Evolutionary conservation across 306 rosid genomes (phyloP).

Genomic region (Amphicarpaea edgeworthii): DNA sequence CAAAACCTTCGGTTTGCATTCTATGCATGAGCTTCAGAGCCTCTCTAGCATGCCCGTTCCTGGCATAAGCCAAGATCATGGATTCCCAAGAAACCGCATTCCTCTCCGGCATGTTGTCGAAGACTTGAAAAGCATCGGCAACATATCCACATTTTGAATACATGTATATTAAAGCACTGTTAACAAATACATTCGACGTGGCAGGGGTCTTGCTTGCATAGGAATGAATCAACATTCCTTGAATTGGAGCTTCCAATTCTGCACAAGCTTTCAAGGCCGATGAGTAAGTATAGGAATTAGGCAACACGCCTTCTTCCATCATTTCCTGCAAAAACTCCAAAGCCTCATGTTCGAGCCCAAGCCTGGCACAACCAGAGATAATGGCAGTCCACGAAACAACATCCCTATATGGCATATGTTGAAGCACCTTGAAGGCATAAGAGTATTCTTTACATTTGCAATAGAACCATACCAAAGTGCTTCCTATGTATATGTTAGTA

Average conservation of each 20-base stretch:
- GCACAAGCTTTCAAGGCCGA: slow-evolving; percentile 92
- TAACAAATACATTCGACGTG: slow-evolving; percentile 77
- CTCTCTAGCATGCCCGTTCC: slow-evolving; percentile 79
- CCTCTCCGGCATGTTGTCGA: slow-evolving; percentile 81
- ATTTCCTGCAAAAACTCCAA: slow-evolving; percentile 71
- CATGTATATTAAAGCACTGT: slow-evolving; percentile 83
- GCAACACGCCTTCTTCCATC: slow-evolving; percentile 84
- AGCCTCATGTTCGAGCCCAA: slow-evolving; percentile 79
- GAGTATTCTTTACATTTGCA: slow-evolving; percentile 75
- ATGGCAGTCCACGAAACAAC: slow-evolving; percentile 97
- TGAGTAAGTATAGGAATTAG: slow-evolving; percentile 83
- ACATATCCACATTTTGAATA: slow-evolving; percentile 84
- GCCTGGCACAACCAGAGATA: slow-evolving; percentile 78
- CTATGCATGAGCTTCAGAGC: slow-evolving; percentile 84
- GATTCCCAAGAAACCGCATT: slow-evolving; percentile 90
- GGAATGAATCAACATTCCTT: slow-evolving; percentile 79
- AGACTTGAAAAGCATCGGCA: slow-evolving; percentile 78
- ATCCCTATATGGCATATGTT: slow-evolving; percentile 76
- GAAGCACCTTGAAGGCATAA: slow-evolving; percentile 72
- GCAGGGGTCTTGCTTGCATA: slow-evolving; percentile 78
- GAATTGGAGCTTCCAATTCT: slow-evolving; percentile 59
- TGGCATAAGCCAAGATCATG: slow-evolving; percentile 85
- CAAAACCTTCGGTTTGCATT: slow-evolving; percentile 83
- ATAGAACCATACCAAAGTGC: slow-evolving; percentile 93
- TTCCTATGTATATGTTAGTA: slow-evolving; percentile 64